Base-by-base conservation (phyloP, 2,329 filamentous ascomycete genomes). In the Sporothrix globosa region DNA sequence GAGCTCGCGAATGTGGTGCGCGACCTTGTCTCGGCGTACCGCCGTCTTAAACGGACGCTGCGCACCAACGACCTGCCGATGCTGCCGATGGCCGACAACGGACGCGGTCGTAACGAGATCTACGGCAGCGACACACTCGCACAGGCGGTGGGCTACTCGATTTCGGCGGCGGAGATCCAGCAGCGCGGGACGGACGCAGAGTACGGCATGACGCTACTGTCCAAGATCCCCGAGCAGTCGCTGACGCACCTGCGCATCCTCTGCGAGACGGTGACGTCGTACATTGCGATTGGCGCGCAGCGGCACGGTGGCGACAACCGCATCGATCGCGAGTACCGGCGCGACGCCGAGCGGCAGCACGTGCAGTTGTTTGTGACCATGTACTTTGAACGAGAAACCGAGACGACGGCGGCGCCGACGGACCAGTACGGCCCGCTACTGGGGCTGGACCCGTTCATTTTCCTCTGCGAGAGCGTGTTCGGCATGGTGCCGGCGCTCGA, bases 221-320 rank as follows among this genome's bases (percentile, higher is more conserved):
- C 95, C 74, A 93, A 90, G 76, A 91, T 98, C 67, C 90, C 96
- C 0, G 91, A 95, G 70, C 90, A 97, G 78, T 86, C 88, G 1
- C 82, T 99, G 72, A 96, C 92, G 1, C 93, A 98, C 78, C 84
- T 99, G 39, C 91, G 94, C 65, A 90, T 98, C 39, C 83, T 98
- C 30, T 90, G 92, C 1, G 96, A 97, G 81, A 98, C 94, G 1
- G 91, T 92, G 0, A 88, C 91, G 41, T 94, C 94, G 0, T 98
- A 96, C 79, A 86, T 94, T 69, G 87, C 92, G 1, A 84, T 97
- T 71, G 92, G 92, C 1, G 88, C 88, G 4, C 84, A 95, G 54
- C 85, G 88, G 66, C 83, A 86, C 24, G 83, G 82, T 3, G 85
- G 86, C 0, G 84, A 87, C 9, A 90, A 87, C 73, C 85, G 84